Base-by-base conservation (phyloP, 306 rosid species). In the Argentina anserina region DNA sequence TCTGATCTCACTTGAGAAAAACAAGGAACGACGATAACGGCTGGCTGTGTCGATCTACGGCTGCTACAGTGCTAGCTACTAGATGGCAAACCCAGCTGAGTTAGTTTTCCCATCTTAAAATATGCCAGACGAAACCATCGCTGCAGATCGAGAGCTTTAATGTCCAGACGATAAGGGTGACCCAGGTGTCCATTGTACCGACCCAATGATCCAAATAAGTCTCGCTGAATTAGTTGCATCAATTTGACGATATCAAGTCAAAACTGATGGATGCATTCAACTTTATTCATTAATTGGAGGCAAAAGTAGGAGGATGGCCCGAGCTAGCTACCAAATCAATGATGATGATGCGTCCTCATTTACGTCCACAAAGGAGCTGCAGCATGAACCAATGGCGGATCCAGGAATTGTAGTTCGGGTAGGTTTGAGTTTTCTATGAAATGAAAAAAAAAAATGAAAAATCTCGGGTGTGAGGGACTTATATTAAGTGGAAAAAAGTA, bases 281-380 rank as follows among this genome's bases (percentile, higher is more conserved):
- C 49, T 53, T 52, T 70, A 14, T 14, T 36, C 37, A 25, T 52
- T 53, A 18, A 52, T 18, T 34, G 47, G 40, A 23, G 49, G 26
- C 29, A 37, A 70, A 70, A 52, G 74, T 70, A 36, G 6, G 42
- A 14, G 73, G 31, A 49, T 3, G 64, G 64, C 61, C 15, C 21
- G 29, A 53, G 31, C 2, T 10, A 25, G 60, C 59, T 55, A 8
- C 33, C 5, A 17, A 1, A 1, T 0, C 7, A 7, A 23, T 10
- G 61, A 56, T 56, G 63, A 28, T 56, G 63, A 65, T 7, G 53
- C 55, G 34, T 67, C 72, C 13, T 9, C 46, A 18, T 60, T 60
- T 21, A 28, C n/a, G 45, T 5, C 67, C 67, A 62, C 42, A 62
- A 34, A 62, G 42, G 1, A n/a, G 58, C 29, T 2, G 31, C 60